Evolutionary conservation across 257 asterid genomes (phyloP).

Genomic region (Primulina tabacum): DNA sequence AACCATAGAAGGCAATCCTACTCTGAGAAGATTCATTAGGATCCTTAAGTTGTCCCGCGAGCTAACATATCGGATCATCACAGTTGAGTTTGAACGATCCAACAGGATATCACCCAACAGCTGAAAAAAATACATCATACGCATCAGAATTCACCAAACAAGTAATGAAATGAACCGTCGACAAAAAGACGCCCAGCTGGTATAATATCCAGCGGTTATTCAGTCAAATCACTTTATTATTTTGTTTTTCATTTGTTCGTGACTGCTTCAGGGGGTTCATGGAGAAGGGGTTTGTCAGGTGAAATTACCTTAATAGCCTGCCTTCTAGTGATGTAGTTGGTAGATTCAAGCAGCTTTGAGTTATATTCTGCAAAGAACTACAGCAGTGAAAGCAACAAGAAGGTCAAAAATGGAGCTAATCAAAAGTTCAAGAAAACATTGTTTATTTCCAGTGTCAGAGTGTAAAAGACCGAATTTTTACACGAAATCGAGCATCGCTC

Average conservation of each 20-base stretch:
- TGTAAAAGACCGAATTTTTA: constrained; percentile 1
- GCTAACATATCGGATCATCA: constrained; percentile 78
- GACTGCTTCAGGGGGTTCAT: neutral
- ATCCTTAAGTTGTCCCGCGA: constrained; percentile 20
- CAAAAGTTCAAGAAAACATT: constrained; percentile 9
- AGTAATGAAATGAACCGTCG: constrained; percentile 1
- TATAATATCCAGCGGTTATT: neutral
- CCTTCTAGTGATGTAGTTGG: constrained; percentile 82
- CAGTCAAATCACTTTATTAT: too few relatives aligned
- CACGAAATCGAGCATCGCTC: neutral
- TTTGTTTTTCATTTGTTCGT: neutral
- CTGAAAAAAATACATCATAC: constrained; percentile 37
- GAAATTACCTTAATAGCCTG: constrained; percentile 78
- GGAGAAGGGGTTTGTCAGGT: neutral
- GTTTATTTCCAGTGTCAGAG: neutral
- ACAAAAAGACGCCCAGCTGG: constrained; percentile 3
- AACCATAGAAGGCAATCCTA: constrained; percentile 37
- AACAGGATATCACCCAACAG: constrained; percentile 74
- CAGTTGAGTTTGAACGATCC: constrained; percentile 87
- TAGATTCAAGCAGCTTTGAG: constrained; percentile 77
- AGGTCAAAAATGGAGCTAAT: constrained; percentile 15
- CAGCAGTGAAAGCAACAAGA: constrained; percentile 8
- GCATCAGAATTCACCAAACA: constrained; percentile 14
- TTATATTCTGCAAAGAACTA: constrained; percentile 86
- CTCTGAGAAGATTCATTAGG: constrained; percentile 83